phyloP scores from a whole-genome alignment of 2,329 filamentous ascomycete species.

The Remersonia thermophila region DNA sequence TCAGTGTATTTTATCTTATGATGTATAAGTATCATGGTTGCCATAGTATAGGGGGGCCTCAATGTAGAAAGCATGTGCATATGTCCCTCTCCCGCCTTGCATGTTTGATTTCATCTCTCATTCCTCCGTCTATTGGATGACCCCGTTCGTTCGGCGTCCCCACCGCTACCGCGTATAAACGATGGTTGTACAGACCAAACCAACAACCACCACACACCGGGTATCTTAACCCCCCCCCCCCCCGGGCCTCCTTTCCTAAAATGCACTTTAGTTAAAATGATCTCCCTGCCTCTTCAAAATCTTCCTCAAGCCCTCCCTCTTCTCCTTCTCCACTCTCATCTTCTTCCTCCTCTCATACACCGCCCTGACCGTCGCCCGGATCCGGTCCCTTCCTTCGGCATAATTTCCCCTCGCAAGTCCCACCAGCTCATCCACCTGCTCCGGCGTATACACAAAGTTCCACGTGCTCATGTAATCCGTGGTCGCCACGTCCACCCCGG shows the following conservation, averaged over 20 bases:
- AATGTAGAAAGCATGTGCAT: conserved; percentile 4
- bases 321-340: conserved; percentile 39
- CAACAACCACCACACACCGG: background rate
- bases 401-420: conserved; percentile 78
- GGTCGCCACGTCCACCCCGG: conserved; percentile 68
- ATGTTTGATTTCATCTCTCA: background rate
- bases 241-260: background rate
- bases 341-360: conserved; percentile 89
- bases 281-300: conserved; percentile 44
- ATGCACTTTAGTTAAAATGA: conserved; percentile 45
- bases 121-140: background rate
- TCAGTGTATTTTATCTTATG: conserved; percentile 4
- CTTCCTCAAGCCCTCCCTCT: conserved; percentile 30
- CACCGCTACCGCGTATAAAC: too few species aligned
- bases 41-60: conserved; percentile 1
- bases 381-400: conserved; percentile 65
- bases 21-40: conserved; percentile 7
- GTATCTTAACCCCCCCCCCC: background rate
- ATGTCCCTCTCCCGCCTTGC: background rate
- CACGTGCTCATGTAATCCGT: conserved; percentile 88
- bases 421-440: conserved; percentile 79
- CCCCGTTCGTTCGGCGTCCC: too few species aligned
- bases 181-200: background rate
- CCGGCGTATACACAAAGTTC: conserved; percentile 93
- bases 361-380: conserved; percentile 65